Base-by-base conservation (phyloP, 2,329 filamentous ascomycete species). In the Lecanicillium sp. region DNA sequence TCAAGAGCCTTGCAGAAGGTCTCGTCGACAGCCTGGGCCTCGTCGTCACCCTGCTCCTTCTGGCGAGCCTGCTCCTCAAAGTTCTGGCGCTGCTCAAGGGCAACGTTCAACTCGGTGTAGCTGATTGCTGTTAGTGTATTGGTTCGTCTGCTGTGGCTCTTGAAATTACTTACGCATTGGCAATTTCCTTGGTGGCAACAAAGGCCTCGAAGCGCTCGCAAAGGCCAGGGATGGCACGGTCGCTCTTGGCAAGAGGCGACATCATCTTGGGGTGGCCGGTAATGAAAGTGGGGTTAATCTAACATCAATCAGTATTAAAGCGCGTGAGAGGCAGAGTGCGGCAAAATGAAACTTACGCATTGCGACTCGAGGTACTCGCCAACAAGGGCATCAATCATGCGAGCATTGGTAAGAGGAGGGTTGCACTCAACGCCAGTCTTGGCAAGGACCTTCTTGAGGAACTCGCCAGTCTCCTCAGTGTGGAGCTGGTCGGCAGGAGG, bases 171-270 rank as follows among this genome's bases (percentile, higher is more conserved):
- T 58, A 72, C 5, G 89, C 89, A 58, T 98, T 97, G 55, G 83
- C 84, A 50, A 97, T 96, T 61, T 97, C 90, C 77, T 66, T 67
- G 54, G 60, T 65, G 52, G 56, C 62, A 14, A 96, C 92, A 51
- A 98, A 98, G 10, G 87, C 89, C 67, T 98, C 92, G 62, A 97
- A 97, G 40, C 92, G 85, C 71, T 98, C 92, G 61, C 88, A 96
- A 25, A 98, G 77, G 54, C 90, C 92, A 38, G 82, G 75, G 46
- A 79, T 77, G 33, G 72, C 66, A 49, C 92, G 85, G 65, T 96
- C 87, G 63, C 89, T 89, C 75, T 98, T 98, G 71, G 92, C 92
- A 14, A 98, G 74, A 8, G 92, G 92, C 13, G 86, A 92, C 90
- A 97, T 67, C 62, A 68, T 67, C 58, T 66, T 65, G 42, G 68